phyloP scores from a whole-genome alignment of 352 stramenopile genomes.

The Pythium plurisporium region DNA sequence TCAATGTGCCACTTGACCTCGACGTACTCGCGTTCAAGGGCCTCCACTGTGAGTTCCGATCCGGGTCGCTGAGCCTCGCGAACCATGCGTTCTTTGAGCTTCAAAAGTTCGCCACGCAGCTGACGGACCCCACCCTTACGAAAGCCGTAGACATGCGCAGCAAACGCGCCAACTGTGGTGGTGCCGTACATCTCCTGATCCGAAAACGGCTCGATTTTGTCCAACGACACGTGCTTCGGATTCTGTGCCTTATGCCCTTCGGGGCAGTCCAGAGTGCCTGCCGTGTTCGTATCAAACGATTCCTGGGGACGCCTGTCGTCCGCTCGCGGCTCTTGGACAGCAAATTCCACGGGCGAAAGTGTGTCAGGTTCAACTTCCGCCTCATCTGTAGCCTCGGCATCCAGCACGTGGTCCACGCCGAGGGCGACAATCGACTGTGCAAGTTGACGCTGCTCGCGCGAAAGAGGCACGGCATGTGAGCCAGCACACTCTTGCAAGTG shows the following conservation, averaged over 20 bases:
- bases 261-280: background rate
- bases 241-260: background rate
- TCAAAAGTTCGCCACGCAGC: constrained; percentile 61
- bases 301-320: background rate
- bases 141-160: constrained; percentile 81
- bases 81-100: constrained; percentile 38
- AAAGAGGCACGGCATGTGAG: constrained; percentile 26
- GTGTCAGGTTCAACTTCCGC: constrained; percentile 23
- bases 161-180: constrained; percentile 77
- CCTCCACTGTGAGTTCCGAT: constrained; percentile 71
- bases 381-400: constrained; percentile 15
- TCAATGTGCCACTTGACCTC: constrained; percentile 84
- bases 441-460: constrained; percentile 57
- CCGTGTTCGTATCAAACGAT: background rate
- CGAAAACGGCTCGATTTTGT: constrained; percentile 32
- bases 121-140: constrained; percentile 72
- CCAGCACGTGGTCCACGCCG: constrained; percentile 37
- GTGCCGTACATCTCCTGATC: constrained; percentile 72
- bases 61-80: constrained; percentile 48
- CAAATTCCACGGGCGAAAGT: constrained; percentile 5
- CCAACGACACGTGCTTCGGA: background rate
- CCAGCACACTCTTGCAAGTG: constrained; percentile 41
- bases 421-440: constrained; percentile 74
- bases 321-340: background rate
- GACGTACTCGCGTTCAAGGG: constrained; percentile 69